Percentiles rank a stretch among this genome's conserved stretches.
These are phyloP conservation scores for Flaveria bidentis DNA, from an alignment of 129 eudicot genomes.

Conservation along the genomic window DNA sequence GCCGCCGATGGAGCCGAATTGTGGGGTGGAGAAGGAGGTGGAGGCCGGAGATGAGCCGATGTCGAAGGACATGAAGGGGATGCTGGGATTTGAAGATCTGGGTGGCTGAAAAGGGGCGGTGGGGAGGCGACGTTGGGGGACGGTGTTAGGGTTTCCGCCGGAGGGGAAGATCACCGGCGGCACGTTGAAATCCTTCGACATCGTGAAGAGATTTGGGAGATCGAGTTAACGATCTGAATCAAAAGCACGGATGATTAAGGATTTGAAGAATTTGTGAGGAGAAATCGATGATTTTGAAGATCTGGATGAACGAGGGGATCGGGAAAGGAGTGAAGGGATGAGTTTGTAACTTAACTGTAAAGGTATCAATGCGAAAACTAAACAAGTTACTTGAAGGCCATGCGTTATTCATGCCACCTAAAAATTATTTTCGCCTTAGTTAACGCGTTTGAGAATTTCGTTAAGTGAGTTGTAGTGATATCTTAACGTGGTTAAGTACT, in stretches of 20 bases:
- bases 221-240: neutral
- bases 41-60: slow-evolving; percentile 59
- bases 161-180: slow-evolving; percentile 89
- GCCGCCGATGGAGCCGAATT: slow-evolving; percentile 41
- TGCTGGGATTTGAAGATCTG: slow-evolving; percentile 51
- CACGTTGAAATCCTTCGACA: slow-evolving; percentile 69
- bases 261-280: neutral
- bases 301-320: neutral
- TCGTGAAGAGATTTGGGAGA: neutral
- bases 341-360: too few species aligned
- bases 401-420: too few species aligned
- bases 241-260: neutral
- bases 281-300: neutral
- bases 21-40: slow-evolving; percentile 60
- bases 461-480: too few species aligned
- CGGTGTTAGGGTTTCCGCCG: slow-evolving; percentile 60
- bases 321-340: too few species aligned
- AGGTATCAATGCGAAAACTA: too few species aligned
- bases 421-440: too few species aligned
- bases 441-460: too few species aligned
- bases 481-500: too few species aligned
- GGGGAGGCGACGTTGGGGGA: slow-evolving; percentile 59
- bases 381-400: too few species aligned
- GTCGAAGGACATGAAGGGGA: slow-evolving; percentile 88
- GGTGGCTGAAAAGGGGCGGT: slow-evolving; percentile 79